Evolutionary conservation across 2,329 filamentous ascomycete species (phyloP).

Genomic region (Ceratocystiopsis sp.): DNA sequence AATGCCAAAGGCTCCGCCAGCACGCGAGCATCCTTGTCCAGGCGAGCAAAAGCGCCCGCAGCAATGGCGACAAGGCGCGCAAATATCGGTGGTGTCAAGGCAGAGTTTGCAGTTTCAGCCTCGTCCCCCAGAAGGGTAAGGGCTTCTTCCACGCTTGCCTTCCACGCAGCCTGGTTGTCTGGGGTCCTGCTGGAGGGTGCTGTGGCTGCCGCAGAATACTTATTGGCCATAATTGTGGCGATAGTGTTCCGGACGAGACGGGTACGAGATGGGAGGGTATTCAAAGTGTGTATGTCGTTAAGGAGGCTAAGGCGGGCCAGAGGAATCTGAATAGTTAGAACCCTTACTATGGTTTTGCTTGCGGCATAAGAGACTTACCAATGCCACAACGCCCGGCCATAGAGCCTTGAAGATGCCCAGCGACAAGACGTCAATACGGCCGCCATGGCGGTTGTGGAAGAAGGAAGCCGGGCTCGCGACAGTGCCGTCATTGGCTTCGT

Average conservation of each 20-base stretch:
- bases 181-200: neutral
- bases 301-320: conserved; percentile 5
- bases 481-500: neutral
- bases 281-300: conserved; percentile 5
- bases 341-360: too few species aligned
- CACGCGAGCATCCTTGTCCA: conserved; percentile 19
- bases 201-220: conserved; percentile 6
- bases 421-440: conserved; percentile 10
- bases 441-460: conserved; percentile 8
- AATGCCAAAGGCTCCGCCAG: conserved; percentile 12
- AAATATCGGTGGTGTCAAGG: conserved; percentile 7
- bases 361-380: conserved; percentile 10
- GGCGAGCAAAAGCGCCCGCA: conserved; percentile 15
- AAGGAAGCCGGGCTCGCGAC: neutral
- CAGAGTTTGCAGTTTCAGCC: neutral
- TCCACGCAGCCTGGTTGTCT: conserved; percentile 11
- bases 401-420: conserved; percentile 16
- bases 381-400: conserved; percentile 12
- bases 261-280: conserved; percentile 6
- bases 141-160: conserved; percentile 4
- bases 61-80: conserved; percentile 13
- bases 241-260: conserved; percentile 9
- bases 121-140: neutral
- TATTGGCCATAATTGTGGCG: conserved; percentile 10
- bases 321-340: neutral